Base-by-base conservation (phyloP, 345 rosid species). In the Syzygium jambos region DNA sequence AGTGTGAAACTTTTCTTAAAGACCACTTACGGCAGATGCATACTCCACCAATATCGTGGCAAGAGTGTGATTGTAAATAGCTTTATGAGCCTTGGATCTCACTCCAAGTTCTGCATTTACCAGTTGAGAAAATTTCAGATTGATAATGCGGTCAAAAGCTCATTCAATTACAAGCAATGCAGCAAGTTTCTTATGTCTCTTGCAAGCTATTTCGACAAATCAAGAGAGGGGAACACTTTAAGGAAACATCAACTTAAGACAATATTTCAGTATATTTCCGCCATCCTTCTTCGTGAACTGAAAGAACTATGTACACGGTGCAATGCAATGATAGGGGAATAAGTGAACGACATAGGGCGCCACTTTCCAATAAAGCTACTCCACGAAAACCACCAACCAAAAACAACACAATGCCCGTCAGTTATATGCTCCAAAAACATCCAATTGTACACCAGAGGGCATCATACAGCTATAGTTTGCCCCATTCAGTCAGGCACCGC, bases 11-110 rank as follows among this genome's bases (percentile, higher is more conserved):
- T 52, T 2, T 59, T 53, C 43, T n/a, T 27, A 25, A 46, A 51
- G 16, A 14, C 27, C 78, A 91, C 98, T 91, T 93, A 97, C 98
- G 23, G 99, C 99, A 78, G 99, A 96, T 68, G 98, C 96, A 90
- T 97, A 97, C 89, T 97, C 96, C 88, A 96, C 99, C 90, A 96
- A 90, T 86, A 95, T 95, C 15, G 88, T 90, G 85, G 98, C 96
- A 85, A 95, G 98, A 10, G 98, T 95, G 90, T 94, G 98, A 91
- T 97, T 97, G 93, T 95, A 97, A 83, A 38, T 30, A 56, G 90
- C 73, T 90, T 86, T 86, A 51, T 92, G 91, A 41, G 49, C 53
- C 89, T 51, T 86, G 59, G 87, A 89, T 91, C 91, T 93, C 68
- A 91, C 86, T 88, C 86, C 91, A 27, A 97, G 90, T 85, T 93